Evolutionary conservation across 2,329 filamentous ascomycete genomes (phyloP).

Genomic region (Pseudocercospora fuligena): DNA sequence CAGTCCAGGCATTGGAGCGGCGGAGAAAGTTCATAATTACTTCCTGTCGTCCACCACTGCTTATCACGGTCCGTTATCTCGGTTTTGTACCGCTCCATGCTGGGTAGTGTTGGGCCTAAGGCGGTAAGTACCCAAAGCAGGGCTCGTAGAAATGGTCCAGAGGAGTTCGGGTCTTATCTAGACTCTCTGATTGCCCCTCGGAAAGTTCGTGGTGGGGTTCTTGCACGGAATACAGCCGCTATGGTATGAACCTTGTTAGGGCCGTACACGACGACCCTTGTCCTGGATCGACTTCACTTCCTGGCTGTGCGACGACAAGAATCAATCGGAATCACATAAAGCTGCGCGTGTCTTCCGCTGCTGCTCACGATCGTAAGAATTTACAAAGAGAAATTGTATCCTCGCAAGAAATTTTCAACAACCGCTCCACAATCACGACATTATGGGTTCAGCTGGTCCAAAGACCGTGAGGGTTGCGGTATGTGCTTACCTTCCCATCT

Average conservation of each 20-base stretch:
- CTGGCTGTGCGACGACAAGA: neutral
- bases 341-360: neutral
- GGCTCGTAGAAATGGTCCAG: slow-evolving; percentile 5
- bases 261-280: neutral
- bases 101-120: neutral
- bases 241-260: neutral
- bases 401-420: neutral
- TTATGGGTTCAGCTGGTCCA: slow-evolving; percentile 21
- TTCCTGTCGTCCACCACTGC: slow-evolving; percentile 4
- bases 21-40: neutral
- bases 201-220: neutral
- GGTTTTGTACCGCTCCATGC: slow-evolving; percentile 4
- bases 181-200: slow-evolving; percentile 3
- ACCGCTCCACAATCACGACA: slow-evolving; percentile 5
- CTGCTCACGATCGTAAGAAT: neutral
- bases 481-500: neutral
- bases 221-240: slow-evolving; percentile 4
- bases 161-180: slow-evolving; percentile 14
- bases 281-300: neutral
- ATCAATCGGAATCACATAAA: neutral
- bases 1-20: neutral
- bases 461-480: slow-evolving; percentile 32
- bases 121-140: slow-evolving; percentile 6
- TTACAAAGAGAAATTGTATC: neutral
- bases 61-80: slow-evolving; percentile 8